Evolutionary conservation across 1,284 basidiomycete species (phyloP), one percentile per base, ranked within the genome.

Genomic region (Cryptococcus sp.): DNA sequence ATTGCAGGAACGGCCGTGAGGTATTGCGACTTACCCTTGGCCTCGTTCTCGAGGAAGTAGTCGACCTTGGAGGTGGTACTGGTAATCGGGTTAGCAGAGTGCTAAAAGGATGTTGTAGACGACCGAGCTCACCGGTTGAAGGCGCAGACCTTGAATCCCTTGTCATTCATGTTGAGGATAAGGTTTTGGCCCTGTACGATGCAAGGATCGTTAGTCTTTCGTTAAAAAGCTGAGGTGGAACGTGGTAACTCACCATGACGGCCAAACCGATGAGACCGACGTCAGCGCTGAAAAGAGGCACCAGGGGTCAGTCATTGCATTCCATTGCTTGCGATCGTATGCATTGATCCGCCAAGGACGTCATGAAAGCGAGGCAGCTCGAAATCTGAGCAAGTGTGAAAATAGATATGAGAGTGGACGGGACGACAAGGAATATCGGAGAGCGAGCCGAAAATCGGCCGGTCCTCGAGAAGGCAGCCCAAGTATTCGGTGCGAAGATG

Each of bases 151-250:
- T 82, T 93, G 83, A 93, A 99, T 53, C 96, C 96, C 83, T 99
- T 98, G 85, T 98, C 95, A 79, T 94, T 94, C 90, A 96, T 96
- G 84, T 96, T 96, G 68, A 96, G 83, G 78, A 96, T 94, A 73
- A 95, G 80, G 81, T 96, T 96, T 86, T 95, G 92, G 74, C 92
- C 91, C 91, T 93, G 69, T 26, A 41, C 41, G 17, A 44, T 49
- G 57, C 50, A 62, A 37, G 51, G 34, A 26, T 16, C 44, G 47
- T 20, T n/a, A 37, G 40, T 29, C 54, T 23, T 38, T 19, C 23
- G 41, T 23, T 26, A 41, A 26, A 13, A 50, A 52, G 46, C 43
- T 44, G 50, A 26, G 50, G 48, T 11, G 37, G 22, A 39, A 40
- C 50, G 41, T n/a, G 53, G 58, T 58, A 59, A 68, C 69, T 23